Percentiles rank a stretch among this genome's conserved stretches.
Conservation (phyloP, 2,329 filamentous ascomycete genomes). For the Cytospora schulzeri region DNA sequence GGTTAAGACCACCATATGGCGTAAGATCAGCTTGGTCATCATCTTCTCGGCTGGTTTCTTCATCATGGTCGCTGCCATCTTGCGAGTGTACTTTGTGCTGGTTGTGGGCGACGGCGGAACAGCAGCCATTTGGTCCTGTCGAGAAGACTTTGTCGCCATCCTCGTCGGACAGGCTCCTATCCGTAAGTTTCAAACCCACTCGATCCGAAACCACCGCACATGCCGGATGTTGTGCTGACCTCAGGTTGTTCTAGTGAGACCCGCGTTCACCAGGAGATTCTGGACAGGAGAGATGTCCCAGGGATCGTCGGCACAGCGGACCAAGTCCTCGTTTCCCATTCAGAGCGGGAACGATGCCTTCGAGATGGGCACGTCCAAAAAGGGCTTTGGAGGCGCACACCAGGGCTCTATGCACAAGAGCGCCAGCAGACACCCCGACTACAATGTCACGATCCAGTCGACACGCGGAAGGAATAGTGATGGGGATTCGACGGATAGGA, state of each 20-base stretch:
- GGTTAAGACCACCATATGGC: constrained; percentile 34
- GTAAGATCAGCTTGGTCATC: constrained; percentile 36
- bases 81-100: constrained; percentile 36
- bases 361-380: constrained; percentile 11
- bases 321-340: constrained; percentile 12
- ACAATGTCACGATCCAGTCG: constrained; percentile 17
- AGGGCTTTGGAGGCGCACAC: background rate
- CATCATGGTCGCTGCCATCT: constrained; percentile 36
- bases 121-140: constrained; percentile 42
- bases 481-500: constrained; percentile 11
- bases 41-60: constrained; percentile 40
- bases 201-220: too few relatives aligned
- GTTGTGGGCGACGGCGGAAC: constrained; percentile 26
- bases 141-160: constrained; percentile 43
- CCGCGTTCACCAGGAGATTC: constrained; percentile 9
- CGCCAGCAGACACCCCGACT: background rate
- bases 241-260: background rate
- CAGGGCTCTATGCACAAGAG: background rate
- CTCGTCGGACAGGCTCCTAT: constrained; percentile 42
- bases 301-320: background rate
- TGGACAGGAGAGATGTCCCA: constrained; percentile 19
- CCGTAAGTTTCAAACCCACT: background rate
- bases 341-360: constrained; percentile 17
- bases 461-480: constrained; percentile 8
- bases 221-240: background rate